These are phyloP conservation scores for Elongisporangium senticosum DNA, from an alignment of 352 stramenopile genomes.

Conservation along the genomic window DNA sequence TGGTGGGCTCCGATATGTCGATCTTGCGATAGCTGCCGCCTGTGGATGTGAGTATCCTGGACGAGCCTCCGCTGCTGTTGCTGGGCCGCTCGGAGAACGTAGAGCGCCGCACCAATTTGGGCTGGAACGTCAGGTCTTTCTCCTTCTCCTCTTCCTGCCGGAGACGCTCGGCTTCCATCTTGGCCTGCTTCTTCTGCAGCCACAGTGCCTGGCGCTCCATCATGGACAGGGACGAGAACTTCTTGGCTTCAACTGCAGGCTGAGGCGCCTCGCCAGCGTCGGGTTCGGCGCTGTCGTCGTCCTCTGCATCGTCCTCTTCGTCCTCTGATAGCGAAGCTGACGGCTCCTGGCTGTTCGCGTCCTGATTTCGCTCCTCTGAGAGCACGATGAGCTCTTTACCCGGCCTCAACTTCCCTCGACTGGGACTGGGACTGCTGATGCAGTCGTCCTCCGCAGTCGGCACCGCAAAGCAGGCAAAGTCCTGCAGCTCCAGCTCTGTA, in stretches of 20 bases:
- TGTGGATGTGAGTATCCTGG: neutral
- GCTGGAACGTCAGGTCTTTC: conserved; percentile 79
- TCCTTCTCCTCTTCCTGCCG: conserved; percentile 66
- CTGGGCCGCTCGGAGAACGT: conserved; percentile 40
- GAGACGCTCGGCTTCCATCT: conserved; percentile 54
- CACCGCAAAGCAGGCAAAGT: conserved; percentile 43
- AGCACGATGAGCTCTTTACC: conserved; percentile 78
- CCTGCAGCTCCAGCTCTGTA: conserved; percentile 60
- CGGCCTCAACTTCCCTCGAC: conserved; percentile 62
- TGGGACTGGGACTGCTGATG: conserved; percentile 37
- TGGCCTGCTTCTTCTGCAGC: conserved; percentile 74
- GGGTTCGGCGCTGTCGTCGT: conserved; percentile 4
- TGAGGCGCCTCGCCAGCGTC: conserved; percentile 8
- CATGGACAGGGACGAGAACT: conserved; percentile 64
- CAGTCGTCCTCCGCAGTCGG: conserved; percentile 7
- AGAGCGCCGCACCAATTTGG: conserved; percentile 66
- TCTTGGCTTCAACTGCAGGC: conserved; percentile 21
- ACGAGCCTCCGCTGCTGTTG: conserved; percentile 1
- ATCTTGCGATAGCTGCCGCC: conserved; percentile 9
- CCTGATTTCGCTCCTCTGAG: conserved; percentile 33
- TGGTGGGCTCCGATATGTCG: conserved; percentile 1
- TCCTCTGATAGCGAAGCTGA: conserved; percentile 5
- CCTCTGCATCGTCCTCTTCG: neutral
- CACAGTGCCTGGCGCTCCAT: conserved; percentile 77
- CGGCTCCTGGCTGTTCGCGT: conserved; percentile 9